Base-by-base conservation (phyloP, 805 yeast genomes). In the Myxozyma melibiosi region DNA sequence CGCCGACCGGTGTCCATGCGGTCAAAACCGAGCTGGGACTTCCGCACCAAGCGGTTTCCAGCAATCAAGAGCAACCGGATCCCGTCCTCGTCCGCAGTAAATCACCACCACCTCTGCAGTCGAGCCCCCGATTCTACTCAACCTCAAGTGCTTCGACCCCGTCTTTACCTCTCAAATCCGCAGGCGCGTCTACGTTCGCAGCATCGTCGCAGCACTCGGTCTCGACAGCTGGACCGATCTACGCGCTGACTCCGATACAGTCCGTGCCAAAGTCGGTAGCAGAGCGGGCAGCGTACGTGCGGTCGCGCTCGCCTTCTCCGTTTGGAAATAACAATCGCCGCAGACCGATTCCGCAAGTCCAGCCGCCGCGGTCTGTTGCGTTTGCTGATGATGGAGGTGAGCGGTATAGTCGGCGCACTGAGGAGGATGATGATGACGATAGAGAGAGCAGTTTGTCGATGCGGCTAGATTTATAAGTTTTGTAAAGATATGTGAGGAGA, bases 281-380 rank as follows among this genome's bases (percentile, higher is more conserved):
- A 20, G 50, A 45, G 7, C 33, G 25, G 25, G 33, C 33, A 9
- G 20, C 13, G 13, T 34, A 24, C 20, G 31, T 20, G 13, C 18
- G 35, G 16, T 27, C 43, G 4, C 33, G 51, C 11, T 14, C 51
- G 22, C 51, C 51, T 24, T 47, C 51, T 27, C 51, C 51, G 14
- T 47, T 47, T 37, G 43, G 27, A 13, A 16, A 37, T 47, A 38
- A 11, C 11, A 11, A 28, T 27, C 25, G 51, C 5, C 43, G 51
- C 11, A 37, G 35, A 27, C 42, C 40, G 2, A 20, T 47, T 25
- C 42, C 40, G 28, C 51, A 47, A 20, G 25, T 47, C 11, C 51
- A 47, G 25, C 51, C 53, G 16, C 53, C 53, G 16, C 41, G 45
- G 11, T 11, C 37, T 9, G 20, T 28, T 5, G 44, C 52, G 7